Percentiles rank a stretch among this genome's conserved stretches.
These are phyloP conservation scores for Lactifluus echinatus DNA, from an alignment of 768 basidiomycete genomes.

Conservation along the genomic window DNA sequence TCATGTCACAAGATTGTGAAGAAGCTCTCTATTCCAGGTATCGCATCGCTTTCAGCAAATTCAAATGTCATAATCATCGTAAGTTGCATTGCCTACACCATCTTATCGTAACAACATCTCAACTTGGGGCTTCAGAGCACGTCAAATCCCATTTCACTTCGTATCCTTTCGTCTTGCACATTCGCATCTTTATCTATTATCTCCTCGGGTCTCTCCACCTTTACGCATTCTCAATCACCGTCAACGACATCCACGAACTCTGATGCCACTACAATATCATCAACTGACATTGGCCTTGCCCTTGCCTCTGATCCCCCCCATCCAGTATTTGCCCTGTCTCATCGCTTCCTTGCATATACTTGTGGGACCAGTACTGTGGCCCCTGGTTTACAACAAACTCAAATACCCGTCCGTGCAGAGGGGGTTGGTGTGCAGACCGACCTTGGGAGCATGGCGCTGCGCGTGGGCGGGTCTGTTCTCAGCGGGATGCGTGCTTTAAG, in stretches of 20 bases:
- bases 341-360: conserved; percentile 56
- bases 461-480: conserved; percentile 52
- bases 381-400: conserved; percentile 19
- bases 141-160: conserved; percentile 44
- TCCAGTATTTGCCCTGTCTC: conserved; percentile 54
- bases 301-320: conserved; percentile 20
- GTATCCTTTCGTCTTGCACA: conserved; percentile 47
- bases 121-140: conserved; percentile 41
- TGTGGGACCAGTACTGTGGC: conserved; percentile 24
- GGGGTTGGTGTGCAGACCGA: conserved; percentile 34
- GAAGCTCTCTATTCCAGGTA: conserved; percentile 35
- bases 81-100: conserved; percentile 27
- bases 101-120: conserved; percentile 1
- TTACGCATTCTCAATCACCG: conserved; percentile 27
- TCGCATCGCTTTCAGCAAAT: conserved; percentile 39
- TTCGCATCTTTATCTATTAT: conserved; percentile 45
- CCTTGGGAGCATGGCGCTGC: conserved; percentile 45
- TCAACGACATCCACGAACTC: conserved; percentile 23
- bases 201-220: conserved; percentile 38
- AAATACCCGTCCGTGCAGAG: conserved; percentile 6
- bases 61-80: conserved; percentile 49
- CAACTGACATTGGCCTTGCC: conserved; percentile 20
- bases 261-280: conserved; percentile 35
- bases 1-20: conserved; percentile 43
- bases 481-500: conserved; percentile 58